These are phyloP conservation scores for Rhizopogon roseolus DNA, from an alignment of 768 basidiomycete species.

Conservation along the genomic window DNA sequence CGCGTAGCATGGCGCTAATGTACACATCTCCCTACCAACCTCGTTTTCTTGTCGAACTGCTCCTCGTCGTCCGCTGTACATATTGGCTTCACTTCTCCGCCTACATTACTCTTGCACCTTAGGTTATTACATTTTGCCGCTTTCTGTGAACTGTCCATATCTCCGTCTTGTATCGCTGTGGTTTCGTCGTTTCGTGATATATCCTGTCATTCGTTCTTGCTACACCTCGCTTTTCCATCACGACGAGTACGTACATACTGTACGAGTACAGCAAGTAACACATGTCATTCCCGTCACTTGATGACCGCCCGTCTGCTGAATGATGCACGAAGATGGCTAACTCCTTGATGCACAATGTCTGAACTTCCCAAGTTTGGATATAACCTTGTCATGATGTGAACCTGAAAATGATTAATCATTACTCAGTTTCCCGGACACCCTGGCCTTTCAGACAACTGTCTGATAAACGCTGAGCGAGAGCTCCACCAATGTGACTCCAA, in stretches of 20 bases:
- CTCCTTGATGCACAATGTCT: too few relatives aligned
- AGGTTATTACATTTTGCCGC: background rate
- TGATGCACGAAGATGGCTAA: background rate
- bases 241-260: background rate
- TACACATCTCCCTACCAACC: background rate
- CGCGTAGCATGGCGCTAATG: background rate
- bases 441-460: too few relatives aligned
- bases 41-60: background rate
- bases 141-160: too few relatives aligned
- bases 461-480: too few relatives aligned
- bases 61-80: background rate
- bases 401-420: too few relatives aligned
- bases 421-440: too few relatives aligned
- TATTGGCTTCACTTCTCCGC: background rate
- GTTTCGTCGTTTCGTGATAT: background rate
- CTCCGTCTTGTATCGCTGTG: background rate
- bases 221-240: background rate
- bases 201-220: background rate
- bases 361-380: too few relatives aligned
- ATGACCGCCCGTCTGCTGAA: background rate
- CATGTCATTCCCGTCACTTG: background rate
- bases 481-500: too few relatives aligned
- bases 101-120: background rate
- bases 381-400: too few relatives aligned
- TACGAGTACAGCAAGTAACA: background rate